Conservation (phyloP, 2,329 filamentous ascomycete genomes). For the Bipolaris cookei region DNA sequence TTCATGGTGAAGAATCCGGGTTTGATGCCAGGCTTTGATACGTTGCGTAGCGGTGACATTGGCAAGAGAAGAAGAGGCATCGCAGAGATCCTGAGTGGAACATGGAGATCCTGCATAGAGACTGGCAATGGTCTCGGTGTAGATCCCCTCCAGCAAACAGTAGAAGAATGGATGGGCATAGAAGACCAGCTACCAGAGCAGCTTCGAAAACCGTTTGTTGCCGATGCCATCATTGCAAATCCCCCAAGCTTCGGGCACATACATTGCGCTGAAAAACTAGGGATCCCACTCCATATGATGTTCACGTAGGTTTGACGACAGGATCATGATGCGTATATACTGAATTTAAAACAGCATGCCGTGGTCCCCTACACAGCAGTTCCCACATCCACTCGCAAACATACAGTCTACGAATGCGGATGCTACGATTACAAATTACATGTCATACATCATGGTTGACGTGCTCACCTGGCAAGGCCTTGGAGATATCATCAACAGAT, state of each 20-base stretch:
- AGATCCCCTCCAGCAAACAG: constrained; percentile 58
- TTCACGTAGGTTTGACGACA: constrained; percentile 69
- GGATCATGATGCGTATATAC: not conserved
- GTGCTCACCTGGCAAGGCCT: constrained; percentile 94
- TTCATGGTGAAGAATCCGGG: constrained; percentile 93
- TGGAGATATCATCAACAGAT: constrained; percentile 89
- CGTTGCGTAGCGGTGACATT: constrained; percentile 77
- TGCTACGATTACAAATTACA: constrained; percentile 76
- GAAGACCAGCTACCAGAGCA: constrained; percentile 48
- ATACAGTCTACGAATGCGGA: constrained; percentile 79
- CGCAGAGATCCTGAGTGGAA: constrained; percentile 79
- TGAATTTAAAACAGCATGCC: constrained; percentile 68
- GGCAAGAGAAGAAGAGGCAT: constrained; percentile 76
- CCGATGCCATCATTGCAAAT: constrained; percentile 80
- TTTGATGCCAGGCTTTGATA: constrained; percentile 81
- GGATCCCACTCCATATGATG: constrained; percentile 81
- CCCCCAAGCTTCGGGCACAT: constrained; percentile 79
- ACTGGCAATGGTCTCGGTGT: constrained; percentile 69
- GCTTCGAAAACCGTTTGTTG: constrained; percentile 71
- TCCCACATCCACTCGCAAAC: constrained; percentile 85
- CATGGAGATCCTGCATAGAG: constrained; percentile 86
- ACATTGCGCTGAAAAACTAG: constrained; percentile 76
- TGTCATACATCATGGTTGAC: constrained; percentile 84
- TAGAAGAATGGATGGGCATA: constrained; percentile 58
- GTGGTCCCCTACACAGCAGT: constrained; percentile 83